Evolutionary conservation across 352 stramenopile genomes (phyloP).

Genomic region (Blastocystis sp.): DNA sequence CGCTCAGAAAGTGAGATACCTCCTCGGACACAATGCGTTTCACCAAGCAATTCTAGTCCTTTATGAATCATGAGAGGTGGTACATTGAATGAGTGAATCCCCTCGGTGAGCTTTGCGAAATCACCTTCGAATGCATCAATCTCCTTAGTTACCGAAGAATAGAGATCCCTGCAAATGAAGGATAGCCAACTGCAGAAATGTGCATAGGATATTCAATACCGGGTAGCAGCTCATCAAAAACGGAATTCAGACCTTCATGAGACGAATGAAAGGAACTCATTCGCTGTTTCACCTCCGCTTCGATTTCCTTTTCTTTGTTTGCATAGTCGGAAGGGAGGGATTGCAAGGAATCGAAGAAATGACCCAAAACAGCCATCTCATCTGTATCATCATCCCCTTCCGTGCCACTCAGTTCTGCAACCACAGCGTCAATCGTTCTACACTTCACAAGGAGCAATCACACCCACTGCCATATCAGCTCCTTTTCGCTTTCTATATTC

Average conservation of each 20-base stretch:
- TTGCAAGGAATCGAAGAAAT: constrained; percentile 16
- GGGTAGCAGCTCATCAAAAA: constrained; percentile 14
- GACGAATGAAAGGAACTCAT: neutral
- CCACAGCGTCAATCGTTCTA: constrained; percentile 8
- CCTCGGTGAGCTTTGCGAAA: neutral
- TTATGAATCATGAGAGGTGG: no score
- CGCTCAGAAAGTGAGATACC: neutral
- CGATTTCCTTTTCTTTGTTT: neutral
- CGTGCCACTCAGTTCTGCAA: neutral
- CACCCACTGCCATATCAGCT: neutral
- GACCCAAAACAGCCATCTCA: constrained; percentile 25
- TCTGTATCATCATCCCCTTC: constrained; percentile 23
- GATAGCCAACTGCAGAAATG: neutral
- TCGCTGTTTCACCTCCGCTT: neutral
- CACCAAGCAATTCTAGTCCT: constrained; percentile 23
- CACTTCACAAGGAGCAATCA: neutral
- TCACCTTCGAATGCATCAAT: neutral
- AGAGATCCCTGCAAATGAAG: constrained; percentile 49
- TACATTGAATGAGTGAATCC: neutral
- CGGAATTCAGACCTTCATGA: neutral
- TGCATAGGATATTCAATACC: constrained; percentile 41
- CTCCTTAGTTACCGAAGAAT: neutral
- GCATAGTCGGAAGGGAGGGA: neutral
- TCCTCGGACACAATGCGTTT: constrained; percentile 7
- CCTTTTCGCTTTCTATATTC: neutral